Evolutionary conservation across 2,329 filamentous ascomycete genomes (phyloP).

Genomic region (Colletotrichum chlorophyti): DNA sequence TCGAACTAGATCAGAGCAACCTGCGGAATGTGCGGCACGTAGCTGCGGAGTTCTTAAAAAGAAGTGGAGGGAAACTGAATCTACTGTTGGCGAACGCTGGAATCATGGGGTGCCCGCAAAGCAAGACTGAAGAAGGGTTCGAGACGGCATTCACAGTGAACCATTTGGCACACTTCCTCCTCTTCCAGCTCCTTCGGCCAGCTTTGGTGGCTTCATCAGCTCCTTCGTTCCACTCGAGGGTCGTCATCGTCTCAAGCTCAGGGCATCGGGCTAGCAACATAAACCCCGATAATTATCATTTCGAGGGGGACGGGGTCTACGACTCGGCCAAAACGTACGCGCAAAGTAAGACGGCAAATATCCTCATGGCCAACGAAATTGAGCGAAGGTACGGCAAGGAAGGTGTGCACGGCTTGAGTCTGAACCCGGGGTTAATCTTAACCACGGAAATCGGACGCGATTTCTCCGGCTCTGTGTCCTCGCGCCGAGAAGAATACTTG

Average conservation of each 20-base stretch:
- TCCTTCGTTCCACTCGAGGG: no score
- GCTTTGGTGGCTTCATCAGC: no score
- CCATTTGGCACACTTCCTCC: slow-evolving; percentile 59
- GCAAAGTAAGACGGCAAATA: slow-evolving; percentile 56
- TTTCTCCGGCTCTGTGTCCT: no score
- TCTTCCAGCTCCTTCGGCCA: slow-evolving; percentile 60
- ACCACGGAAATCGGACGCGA: no score
- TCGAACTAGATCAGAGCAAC: slow-evolving; percentile 39
- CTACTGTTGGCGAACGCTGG: slow-evolving; percentile 2
- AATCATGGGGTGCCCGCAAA: slow-evolving; percentile 22
- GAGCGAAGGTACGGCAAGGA: slow-evolving; percentile 57
- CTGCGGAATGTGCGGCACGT: slow-evolving; percentile 39
- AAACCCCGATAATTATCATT: slow-evolving; percentile 40
- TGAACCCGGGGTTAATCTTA: background rate
- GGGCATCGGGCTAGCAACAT: no score
- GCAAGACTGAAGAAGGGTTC: slow-evolving; percentile 31
- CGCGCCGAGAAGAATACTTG: background rate
- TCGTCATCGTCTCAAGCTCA: no score
- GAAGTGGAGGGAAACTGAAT: slow-evolving; percentile 15
- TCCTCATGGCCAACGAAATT: slow-evolving; percentile 57
- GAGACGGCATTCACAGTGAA: slow-evolving; percentile 57
- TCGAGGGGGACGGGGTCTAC: slow-evolving; percentile 44
- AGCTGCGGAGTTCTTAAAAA: slow-evolving; percentile 29
- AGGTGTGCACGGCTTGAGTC: background rate
- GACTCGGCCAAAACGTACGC: slow-evolving; percentile 50